phyloP scores from a whole-genome alignment of 345 rosid genomes.

The Gynandropsis gynandra region DNA sequence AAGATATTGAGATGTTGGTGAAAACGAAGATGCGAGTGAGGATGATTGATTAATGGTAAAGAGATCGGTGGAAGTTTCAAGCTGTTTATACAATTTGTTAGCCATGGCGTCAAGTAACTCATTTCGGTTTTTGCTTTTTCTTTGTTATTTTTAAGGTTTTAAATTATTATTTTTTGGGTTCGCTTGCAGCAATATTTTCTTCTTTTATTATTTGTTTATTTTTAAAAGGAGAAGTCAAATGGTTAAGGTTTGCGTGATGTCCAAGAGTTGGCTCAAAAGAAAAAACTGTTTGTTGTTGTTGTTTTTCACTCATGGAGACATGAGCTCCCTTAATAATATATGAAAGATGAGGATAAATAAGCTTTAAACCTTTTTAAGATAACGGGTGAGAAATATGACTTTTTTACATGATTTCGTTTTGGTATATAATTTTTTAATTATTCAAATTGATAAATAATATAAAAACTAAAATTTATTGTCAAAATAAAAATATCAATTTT shows the following conservation, averaged over 20 bases:
- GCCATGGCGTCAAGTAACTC: constrained; percentile 34
- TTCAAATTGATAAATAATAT: too few species aligned
- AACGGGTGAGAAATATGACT: too few species aligned
- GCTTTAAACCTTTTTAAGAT: too few species aligned
- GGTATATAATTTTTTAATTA: too few species aligned
- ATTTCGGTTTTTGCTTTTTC: constrained; percentile 1
- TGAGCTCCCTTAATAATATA: too few species aligned
- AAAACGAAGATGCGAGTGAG: too few species aligned
- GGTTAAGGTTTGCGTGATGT: constrained; percentile 14
- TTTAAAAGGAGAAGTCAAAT: not conserved
- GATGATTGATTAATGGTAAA: constrained; percentile 6
- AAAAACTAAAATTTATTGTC: too few species aligned
- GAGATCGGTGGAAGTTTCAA: constrained; percentile 15
- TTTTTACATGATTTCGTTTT: too few species aligned
- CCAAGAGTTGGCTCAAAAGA: constrained; percentile 7
- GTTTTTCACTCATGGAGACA: too few species aligned
- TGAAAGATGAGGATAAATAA: too few species aligned
- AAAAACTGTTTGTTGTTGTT: too few species aligned
- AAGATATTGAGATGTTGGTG: not conserved
- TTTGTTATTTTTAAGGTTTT: not conserved
- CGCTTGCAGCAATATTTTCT: constrained; percentile 17
- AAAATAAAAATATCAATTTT: too few species aligned
- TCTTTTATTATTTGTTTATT: constrained; percentile 18
- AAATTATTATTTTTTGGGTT: constrained; percentile 5
- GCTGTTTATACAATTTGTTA: constrained; percentile 22